phyloP scores from a whole-genome alignment of 2,329 filamentous ascomycete species.

The Ceratocystis cacaofunesta region DNA sequence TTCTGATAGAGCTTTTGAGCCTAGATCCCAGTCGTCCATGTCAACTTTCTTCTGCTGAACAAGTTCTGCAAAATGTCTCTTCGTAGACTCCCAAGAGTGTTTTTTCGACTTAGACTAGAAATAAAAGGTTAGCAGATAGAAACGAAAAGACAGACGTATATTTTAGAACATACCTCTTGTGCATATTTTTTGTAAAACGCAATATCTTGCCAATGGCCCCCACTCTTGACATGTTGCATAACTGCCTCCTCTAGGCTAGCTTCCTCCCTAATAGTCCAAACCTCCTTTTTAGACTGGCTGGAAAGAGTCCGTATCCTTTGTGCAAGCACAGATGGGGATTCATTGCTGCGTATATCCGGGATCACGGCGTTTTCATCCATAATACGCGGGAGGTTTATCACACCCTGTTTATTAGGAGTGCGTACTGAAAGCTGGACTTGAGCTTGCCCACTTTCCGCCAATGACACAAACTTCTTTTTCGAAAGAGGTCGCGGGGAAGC shows the following conservation, averaged over 20 bases:
- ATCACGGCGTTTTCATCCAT: background rate
- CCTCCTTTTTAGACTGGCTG: constrained; percentile 7
- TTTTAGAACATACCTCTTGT: constrained; percentile 9
- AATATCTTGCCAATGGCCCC: constrained; percentile 17
- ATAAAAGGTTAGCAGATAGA: background rate
- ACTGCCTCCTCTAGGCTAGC: constrained; percentile 11
- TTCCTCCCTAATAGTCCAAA: constrained; percentile 13
- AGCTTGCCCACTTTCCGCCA: background rate
- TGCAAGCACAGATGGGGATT: constrained; percentile 14
- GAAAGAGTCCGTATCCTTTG: constrained; percentile 12
- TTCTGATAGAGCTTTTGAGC: background rate
- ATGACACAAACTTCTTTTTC: background rate
- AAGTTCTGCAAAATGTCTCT: constrained; percentile 13
- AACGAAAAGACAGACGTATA: background rate
- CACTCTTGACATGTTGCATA: constrained; percentile 14
- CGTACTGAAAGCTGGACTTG: background rate
- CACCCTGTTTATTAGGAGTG: background rate
- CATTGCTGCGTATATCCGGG: constrained; percentile 6
- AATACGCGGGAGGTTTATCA: background rate
- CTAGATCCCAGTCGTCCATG: constrained; percentile 14
- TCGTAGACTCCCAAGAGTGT: constrained; percentile 10
- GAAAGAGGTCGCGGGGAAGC: background rate
- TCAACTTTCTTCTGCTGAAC: constrained; percentile 10
- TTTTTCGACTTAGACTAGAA: background rate
- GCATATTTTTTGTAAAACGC: constrained; percentile 14